These are phyloP conservation scores for Cyclotella sp. DNA, from an alignment of 108 stramenopile species.

Conservation along the genomic window DNA sequence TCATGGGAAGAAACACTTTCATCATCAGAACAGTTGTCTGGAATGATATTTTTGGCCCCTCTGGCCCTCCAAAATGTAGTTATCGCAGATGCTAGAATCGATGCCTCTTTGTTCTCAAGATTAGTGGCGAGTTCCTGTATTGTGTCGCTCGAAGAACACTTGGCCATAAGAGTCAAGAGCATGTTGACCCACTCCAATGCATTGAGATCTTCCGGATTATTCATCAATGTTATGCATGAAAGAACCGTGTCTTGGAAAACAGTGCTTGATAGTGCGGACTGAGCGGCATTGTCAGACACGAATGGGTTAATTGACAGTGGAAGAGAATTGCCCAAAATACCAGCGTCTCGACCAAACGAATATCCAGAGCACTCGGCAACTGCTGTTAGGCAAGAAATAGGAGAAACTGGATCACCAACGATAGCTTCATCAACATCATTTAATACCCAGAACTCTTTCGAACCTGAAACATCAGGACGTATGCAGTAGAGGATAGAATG, in stretches of 20 bases:
- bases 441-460: conserved; percentile 59
- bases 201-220: conserved; percentile 67
- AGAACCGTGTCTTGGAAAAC: conserved; percentile 78
- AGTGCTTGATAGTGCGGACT: conserved; percentile 68
- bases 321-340: conserved; percentile 62
- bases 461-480: conserved; percentile 34
- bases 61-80: conserved; percentile 39
- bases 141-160: conserved; percentile 80
- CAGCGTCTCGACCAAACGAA: conserved; percentile 65
- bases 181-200: conserved; percentile 77
- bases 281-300: conserved; percentile 79
- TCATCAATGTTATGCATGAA: conserved; percentile 62
- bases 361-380: conserved; percentile 84
- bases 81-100: conserved; percentile 26
- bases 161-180: conserved; percentile 69
- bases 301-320: conserved; percentile 80
- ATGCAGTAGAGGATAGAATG: conserved; percentile 66
- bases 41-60: conserved; percentile 45
- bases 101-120: conserved; percentile 39
- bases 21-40: conserved; percentile 41
- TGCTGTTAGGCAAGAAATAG: conserved; percentile 70
- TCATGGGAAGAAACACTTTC: conserved; percentile 25
- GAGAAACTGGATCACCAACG: conserved; percentile 57
- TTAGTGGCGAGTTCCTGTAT: conserved; percentile 61
- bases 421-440: conserved; percentile 69